phyloP scores from a whole-genome alignment of 78 protist genomes.

The Isochrysis galbana region DNA sequence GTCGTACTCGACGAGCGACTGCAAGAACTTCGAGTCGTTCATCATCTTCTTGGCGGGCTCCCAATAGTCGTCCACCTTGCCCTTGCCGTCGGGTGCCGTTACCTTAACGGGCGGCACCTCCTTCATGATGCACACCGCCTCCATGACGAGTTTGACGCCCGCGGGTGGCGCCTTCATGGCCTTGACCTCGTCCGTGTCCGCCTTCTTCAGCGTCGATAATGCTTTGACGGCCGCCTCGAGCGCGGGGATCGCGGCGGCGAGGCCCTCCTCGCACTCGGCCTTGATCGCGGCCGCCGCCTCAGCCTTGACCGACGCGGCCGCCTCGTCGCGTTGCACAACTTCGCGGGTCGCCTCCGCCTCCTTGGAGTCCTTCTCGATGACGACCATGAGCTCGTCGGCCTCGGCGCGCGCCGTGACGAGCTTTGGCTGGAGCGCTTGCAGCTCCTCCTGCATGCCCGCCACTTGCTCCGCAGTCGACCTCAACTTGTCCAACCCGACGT shows the following conservation, averaged over 20 bases:
- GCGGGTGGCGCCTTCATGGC: constrained; percentile 50
- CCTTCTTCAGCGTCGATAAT: constrained; percentile 39
- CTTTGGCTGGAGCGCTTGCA: constrained; percentile 52
- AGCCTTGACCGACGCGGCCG: constrained; percentile 39
- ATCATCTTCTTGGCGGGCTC: constrained; percentile 47
- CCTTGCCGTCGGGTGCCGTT: background rate
- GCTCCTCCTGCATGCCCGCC: constrained; percentile 33
- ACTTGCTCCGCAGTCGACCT: constrained; percentile 34
- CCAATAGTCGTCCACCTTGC: constrained; percentile 49
- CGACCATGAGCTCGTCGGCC: constrained; percentile 40
- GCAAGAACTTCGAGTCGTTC: constrained; percentile 39
- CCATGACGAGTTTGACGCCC: constrained; percentile 64
- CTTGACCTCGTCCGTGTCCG: constrained; percentile 56
- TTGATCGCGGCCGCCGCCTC: constrained; percentile 40
- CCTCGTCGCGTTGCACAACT: constrained; percentile 34
- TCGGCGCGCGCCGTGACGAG: constrained; percentile 19
- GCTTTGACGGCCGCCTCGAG: constrained; percentile 54
- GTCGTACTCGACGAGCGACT: constrained; percentile 52
- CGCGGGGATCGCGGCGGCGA: constrained; percentile 68
- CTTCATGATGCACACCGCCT: constrained; percentile 66
- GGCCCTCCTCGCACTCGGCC: constrained; percentile 54
- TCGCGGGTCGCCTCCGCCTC: constrained; percentile 19
- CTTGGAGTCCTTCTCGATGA: constrained; percentile 33
- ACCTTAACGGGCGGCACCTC: constrained; percentile 25
- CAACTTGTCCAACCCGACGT: constrained; percentile 60